Evolutionary conservation across 2,329 filamentous ascomycete genomes (phyloP), one percentile per base, ranked within the genome.

Genomic region (Colletotrichum costaricense): DNA sequence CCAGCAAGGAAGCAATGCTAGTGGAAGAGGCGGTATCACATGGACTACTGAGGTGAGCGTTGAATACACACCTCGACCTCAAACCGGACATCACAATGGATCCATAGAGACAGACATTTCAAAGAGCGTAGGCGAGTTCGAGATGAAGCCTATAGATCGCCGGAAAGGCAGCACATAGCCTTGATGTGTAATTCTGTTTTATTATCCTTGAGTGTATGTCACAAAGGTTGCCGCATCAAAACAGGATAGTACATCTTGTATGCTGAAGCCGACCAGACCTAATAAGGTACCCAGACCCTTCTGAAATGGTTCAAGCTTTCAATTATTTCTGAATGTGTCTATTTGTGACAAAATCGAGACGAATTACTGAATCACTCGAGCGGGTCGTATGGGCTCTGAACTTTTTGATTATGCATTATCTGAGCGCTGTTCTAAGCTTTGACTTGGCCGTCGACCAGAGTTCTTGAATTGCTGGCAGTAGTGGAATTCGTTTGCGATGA

Each of bases 41-140:
- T 63, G 46, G 59, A 69, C 67, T 6, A 63, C 58, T 11, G 59
- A 63, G 19, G 28, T 63, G 26, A 69, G 67, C 12, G 59, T 69
- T 5, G 49, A 69, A 16, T 52, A 63, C 11, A 35, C 63, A 35
- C 19, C 30, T 16, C 46, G 33, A 30, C 55, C 64, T n/a, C 22
- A 22, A 2, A 24, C 38, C 4, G 24, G 12, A 14, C n/a, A 54
- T 54, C 49, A n/a, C 5, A 24, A 12, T 54, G 49, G 9, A 14
- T 12, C 22, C 5, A 8, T n/a, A 5, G 5, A 54, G 19, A 22
- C 3, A 12, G n/a, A 54, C 9, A n/a, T 16, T 30, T n/a, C 60
- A n/a, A 28, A 22, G 30, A 22, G 8, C 19, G 30, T 59, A 19
- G 28, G 12, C 5, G 56, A 22, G 8, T 35, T 35, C 56, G 30